A percentile compares a stretch with the other conserved stretches of the same genome.
These are phyloP conservation scores for Alloascoidea africana DNA, from an alignment of 805 yeast genomes.

Conservation along the genomic window DNA sequence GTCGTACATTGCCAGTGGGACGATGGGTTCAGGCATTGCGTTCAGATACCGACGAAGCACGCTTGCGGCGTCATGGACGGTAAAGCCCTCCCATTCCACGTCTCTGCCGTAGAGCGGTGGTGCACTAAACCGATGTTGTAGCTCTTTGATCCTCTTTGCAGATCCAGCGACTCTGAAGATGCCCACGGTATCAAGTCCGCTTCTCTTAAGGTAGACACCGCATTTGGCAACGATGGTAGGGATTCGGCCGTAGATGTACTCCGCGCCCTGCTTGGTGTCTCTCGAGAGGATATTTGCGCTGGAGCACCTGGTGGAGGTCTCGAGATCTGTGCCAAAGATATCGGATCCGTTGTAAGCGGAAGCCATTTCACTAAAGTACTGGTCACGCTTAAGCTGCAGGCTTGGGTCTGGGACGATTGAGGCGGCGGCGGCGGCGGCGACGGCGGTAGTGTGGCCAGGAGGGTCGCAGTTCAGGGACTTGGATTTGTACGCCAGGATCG, in stretches of 20 bases:
- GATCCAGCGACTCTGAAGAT: constrained; percentile 91
- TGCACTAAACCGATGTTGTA: constrained; percentile 69
- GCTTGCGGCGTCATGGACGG: constrained; percentile 94
- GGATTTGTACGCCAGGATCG: constrained; percentile 20
- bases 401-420: constrained; percentile 1
- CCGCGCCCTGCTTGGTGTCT: constrained; percentile 36
- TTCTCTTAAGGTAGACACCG: constrained; percentile 69
- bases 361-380: constrained; percentile 7
- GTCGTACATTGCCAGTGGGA: constrained; percentile 67
- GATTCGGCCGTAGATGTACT: constrained; percentile 70
- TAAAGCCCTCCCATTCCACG: constrained; percentile 82
- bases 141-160: constrained; percentile 69
- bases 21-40: constrained; percentile 81
- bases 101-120: constrained; percentile 87
- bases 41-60: constrained; percentile 74
- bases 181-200: constrained; percentile 66
- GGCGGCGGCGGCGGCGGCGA: constrained; percentile 10
- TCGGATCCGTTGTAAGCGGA: constrained; percentile 20
- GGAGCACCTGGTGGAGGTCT: constrained; percentile 56
- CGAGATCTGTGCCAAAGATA: constrained; percentile 73
- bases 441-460: no score
- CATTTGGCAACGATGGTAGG: constrained; percentile 95
- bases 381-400: constrained; percentile 4
- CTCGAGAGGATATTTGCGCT: constrained; percentile 60
- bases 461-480: constrained; percentile 17